Evolutionary conservation across 2,329 filamentous ascomycete species (phyloP).

Genomic region (Pleoardoris graminearum): DNA sequence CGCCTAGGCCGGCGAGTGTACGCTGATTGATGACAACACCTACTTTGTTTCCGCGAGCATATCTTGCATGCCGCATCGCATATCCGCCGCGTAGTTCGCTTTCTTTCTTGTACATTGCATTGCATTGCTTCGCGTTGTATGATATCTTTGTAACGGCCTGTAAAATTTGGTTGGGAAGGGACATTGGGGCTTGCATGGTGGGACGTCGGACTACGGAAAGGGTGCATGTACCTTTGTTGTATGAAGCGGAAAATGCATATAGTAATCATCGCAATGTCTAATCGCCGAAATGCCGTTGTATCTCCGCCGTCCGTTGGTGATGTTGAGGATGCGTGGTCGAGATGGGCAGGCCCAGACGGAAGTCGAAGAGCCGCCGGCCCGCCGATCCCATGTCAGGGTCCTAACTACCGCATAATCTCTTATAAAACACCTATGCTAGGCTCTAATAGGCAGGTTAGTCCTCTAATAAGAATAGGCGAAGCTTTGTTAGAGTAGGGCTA

Average conservation of each 20-base stretch:
- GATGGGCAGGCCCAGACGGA: conserved; percentile 37
- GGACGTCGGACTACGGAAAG: not conserved
- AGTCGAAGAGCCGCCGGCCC: not conserved
- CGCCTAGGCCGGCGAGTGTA: conserved; percentile 1
- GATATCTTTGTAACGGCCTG: conserved; percentile 5
- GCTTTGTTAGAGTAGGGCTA: no score
- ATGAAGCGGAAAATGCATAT: conserved; percentile 1
- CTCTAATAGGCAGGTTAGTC: no score
- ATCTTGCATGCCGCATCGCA: not conserved
- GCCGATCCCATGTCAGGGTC: conserved; percentile 4
- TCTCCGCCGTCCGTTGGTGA: not conserved
- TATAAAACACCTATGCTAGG: no score
- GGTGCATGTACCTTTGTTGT: conserved; percentile 35
- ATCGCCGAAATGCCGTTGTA: not conserved
- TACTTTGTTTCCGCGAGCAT: not conserved
- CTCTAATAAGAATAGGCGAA: no score
- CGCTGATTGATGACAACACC: not conserved
- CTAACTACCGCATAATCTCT: no score
- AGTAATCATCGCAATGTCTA: not conserved
- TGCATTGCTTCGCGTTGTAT: not conserved
- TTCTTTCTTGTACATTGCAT: not conserved
- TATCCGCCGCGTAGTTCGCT: not conserved
- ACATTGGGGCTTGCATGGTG: not conserved
- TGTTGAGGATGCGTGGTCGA: not conserved
- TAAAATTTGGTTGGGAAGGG: not conserved